Base-by-base conservation (phyloP, 148 eudicot species). In the Bassia scoparia region DNA sequence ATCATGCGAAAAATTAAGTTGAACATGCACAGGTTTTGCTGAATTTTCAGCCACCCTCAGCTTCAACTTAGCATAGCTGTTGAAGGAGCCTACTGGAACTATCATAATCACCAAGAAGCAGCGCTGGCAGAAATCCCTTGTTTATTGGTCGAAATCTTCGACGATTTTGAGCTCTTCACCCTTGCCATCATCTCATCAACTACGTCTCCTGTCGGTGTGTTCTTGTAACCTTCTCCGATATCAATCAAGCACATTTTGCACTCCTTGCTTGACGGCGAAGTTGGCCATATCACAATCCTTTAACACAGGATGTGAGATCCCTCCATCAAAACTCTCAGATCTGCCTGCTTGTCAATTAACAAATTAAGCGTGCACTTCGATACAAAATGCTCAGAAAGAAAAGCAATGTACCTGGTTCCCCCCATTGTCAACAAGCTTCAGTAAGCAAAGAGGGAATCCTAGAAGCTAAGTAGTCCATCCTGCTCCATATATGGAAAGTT, bases 271-370 rank as follows among this genome's bases (percentile, higher is more conserved):
- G 84, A 80, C 2, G 78, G 60, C 61, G 85, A 81, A 18, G 79
- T 87, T 2, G 88, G 74, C 92, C 92, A 90, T 21, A 90, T 41
- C 27, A 90, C 81, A 20, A 88, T 88, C 96, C 96, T 49, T 82
- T 3, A 9, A 88, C 87, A 0, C 76, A 26, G 81, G 84, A 48
- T 88, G 90, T n/a, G 90, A 74, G 73, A 80, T 21, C 83, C 84
- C 59, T 90, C 96, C 72, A 83, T 85, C 18, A 90, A n/a, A 21
- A 85, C 77, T 20, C 43, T 88, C 89, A 61, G 88, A 41, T 34
- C 9, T 29, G 79, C 82, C 90, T 88, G 86, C 65, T 1, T 77
- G 78, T n/a, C n/a, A n/a, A n/a, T n/a, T n/a, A n/a, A n/a, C n/a
- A n/a, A n/a, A n/a, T n/a, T n/a, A n/a, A n/a, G n/a, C n/a, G n/a